phyloP scores from a whole-genome alignment of 176 grass and related monocot genomes.

The Leersia perrieri region DNA sequence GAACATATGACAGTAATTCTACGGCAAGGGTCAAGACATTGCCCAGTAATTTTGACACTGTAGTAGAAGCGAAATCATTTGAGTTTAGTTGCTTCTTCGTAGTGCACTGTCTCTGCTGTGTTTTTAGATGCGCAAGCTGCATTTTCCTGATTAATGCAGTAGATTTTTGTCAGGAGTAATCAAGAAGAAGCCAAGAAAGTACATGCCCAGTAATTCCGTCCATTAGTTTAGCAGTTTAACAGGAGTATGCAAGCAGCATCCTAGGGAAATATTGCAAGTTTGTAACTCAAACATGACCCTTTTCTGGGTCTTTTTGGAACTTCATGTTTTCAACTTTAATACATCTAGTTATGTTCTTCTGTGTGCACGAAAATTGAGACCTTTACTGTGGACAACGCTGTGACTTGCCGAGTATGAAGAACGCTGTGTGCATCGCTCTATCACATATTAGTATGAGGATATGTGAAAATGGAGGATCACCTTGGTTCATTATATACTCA shows the following conservation, averaged over 20 bases:
- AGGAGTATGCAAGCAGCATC: not conserved
- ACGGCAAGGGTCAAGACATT: not conserved
- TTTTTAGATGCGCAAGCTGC: not conserved
- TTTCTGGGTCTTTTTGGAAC: not conserved
- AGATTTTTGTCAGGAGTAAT: not conserved
- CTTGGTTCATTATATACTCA: too few species aligned
- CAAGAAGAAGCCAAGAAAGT: not conserved
- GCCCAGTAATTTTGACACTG: not conserved
- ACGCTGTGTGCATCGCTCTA: too few species aligned
- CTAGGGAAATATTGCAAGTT: not conserved
- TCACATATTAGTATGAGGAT: too few species aligned
- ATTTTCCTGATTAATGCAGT: not conserved
- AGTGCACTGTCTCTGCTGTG: not conserved
- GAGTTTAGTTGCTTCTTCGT: not conserved
- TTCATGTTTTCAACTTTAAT: not conserved
- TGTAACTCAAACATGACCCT: not conserved
- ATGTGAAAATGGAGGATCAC: too few species aligned
- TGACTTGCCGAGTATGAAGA: too few species aligned
- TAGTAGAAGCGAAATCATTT: not conserved
- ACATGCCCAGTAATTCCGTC: not conserved
- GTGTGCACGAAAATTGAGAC: not conserved
- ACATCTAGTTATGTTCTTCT: not conserved
- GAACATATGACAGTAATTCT: not conserved
- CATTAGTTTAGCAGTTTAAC: not conserved
- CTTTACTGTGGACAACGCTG: too few species aligned